phyloP scores from a whole-genome alignment of 1,284 basidiomycete genomes.

The Ganoderma boninense region DNA sequence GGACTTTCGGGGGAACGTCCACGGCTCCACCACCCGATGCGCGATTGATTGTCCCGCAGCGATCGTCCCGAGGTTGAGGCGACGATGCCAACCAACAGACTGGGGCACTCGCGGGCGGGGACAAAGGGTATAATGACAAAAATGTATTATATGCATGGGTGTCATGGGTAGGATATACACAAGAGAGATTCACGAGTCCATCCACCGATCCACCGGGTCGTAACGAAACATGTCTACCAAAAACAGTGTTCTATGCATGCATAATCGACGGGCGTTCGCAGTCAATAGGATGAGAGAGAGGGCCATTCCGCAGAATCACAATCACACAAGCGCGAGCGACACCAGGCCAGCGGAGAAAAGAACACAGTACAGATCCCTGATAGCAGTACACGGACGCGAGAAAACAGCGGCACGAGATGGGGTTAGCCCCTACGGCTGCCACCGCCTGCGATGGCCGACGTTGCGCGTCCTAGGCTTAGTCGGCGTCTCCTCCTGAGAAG shows the following conservation, averaged over 20 bases:
- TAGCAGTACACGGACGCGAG: slow-evolving; percentile 17
- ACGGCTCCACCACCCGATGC: background rate
- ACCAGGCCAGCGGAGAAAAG: slow-evolving; percentile 12
- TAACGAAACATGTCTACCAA: slow-evolving; percentile 28
- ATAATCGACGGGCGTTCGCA: slow-evolving; percentile 14
- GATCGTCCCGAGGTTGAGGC: background rate
- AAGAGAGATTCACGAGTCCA: slow-evolving; percentile 16
- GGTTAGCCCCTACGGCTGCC: slow-evolving; percentile 27
- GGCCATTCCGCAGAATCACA: slow-evolving; percentile 12
- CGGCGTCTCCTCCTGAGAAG: slow-evolving; percentile 64
- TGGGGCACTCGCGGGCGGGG: background rate
- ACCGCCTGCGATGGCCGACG: slow-evolving; percentile 41
- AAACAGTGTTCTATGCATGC: slow-evolving; percentile 21
- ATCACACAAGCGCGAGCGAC: slow-evolving; percentile 21
- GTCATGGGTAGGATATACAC: slow-evolving; percentile 28
- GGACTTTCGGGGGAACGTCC: background rate
- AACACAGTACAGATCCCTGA: slow-evolving; percentile 5
- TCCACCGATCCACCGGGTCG: slow-evolving; percentile 22
- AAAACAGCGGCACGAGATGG: background rate
- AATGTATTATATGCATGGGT: slow-evolving; percentile 26
- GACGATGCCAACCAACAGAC: background rate
- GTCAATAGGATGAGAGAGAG: slow-evolving; percentile 13
- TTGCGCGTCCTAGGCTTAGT: slow-evolving; percentile 64
- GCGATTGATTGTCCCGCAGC: background rate
- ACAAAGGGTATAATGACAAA: background rate